These are phyloP conservation scores for Sarcomyxa edulis DNA, from an alignment of 768 basidiomycete genomes.

Conservation along the genomic window DNA sequence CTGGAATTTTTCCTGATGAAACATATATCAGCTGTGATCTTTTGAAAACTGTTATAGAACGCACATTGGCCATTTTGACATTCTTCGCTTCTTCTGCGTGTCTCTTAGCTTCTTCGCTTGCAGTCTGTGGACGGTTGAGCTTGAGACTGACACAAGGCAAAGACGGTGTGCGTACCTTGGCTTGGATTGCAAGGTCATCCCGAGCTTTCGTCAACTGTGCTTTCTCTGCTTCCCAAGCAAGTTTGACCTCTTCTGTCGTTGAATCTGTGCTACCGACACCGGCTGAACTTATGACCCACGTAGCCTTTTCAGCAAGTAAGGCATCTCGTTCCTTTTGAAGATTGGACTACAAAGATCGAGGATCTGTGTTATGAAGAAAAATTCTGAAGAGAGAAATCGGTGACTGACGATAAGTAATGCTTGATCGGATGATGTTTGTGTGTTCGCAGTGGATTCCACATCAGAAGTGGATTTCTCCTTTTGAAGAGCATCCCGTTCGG, in stretches of 20 bases:
- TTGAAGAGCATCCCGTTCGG: constrained; percentile 8
- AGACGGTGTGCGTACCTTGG: constrained; percentile 53
- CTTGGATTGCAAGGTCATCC: constrained; percentile 52
- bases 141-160: neutral
- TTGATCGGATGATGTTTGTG: constrained; percentile 16
- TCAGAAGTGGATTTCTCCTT: constrained; percentile 13
- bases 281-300: constrained; percentile 26
- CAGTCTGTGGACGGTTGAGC: constrained; percentile 19
- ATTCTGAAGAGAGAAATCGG: neutral
- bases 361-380: constrained; percentile 5
- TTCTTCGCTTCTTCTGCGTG: constrained; percentile 37
- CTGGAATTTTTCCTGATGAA: constrained; percentile 56
- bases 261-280: constrained; percentile 18
- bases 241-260: constrained; percentile 24
- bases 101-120: constrained; percentile 39
- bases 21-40: neutral
- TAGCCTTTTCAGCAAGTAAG: constrained; percentile 55
- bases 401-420: constrained; percentile 31
- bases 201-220: constrained; percentile 49
- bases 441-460: constrained; percentile 14
- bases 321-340: constrained; percentile 57
- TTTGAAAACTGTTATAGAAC: neutral
- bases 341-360: constrained; percentile 32
- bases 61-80: constrained; percentile 35
- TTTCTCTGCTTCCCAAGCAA: constrained; percentile 56